phyloP scores from a whole-genome alignment of 192 early-diverging fungal species.

The Backusella macrospora region DNA sequence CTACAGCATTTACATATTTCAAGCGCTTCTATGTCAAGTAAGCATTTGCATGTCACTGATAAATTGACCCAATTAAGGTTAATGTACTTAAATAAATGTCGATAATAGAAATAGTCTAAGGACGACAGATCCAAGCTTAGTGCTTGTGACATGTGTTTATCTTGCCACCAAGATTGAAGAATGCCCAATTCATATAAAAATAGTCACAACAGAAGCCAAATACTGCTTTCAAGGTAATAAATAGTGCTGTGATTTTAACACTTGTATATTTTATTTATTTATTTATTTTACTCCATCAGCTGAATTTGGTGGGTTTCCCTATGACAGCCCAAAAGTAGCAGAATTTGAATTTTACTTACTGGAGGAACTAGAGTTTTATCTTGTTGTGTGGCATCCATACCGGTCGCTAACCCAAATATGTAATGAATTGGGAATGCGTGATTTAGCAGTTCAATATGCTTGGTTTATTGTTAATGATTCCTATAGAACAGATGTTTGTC shows the following conservation, averaged over 20 bases:
- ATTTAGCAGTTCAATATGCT: constrained; percentile 62
- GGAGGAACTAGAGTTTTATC: constrained; percentile 89
- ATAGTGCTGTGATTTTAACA: neutral
- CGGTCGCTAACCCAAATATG: constrained; percentile 65
- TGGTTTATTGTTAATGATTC: constrained; percentile 84
- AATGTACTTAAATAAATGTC: neutral
- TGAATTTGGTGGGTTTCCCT: constrained; percentile 60
- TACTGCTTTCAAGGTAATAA: constrained; percentile 37
- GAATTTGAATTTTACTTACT: constrained; percentile 93
- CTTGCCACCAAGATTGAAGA: constrained; percentile 92
- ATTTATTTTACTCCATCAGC: neutral
- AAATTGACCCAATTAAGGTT: neutral
- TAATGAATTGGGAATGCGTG: constrained; percentile 53
- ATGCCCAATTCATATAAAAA: constrained; percentile 63
- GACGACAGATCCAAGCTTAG: constrained; percentile 78
- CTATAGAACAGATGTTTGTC: constrained; percentile 74
- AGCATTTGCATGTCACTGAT: constrained; percentile 28
- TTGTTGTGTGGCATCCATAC: constrained; percentile 90
- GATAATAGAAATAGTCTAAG: constrained; percentile 69
- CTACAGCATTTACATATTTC: constrained; percentile 85
- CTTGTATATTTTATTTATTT: neutral
- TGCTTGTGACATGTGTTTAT: constrained; percentile 81
- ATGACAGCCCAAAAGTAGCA: constrained; percentile 77
- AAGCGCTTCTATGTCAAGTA: constrained; percentile 89
- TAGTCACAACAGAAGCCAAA: constrained; percentile 57